phyloP scores from a whole-genome alignment of 768 basidiomycete genomes.

The Sporobolomyces pararoseus region DNA sequence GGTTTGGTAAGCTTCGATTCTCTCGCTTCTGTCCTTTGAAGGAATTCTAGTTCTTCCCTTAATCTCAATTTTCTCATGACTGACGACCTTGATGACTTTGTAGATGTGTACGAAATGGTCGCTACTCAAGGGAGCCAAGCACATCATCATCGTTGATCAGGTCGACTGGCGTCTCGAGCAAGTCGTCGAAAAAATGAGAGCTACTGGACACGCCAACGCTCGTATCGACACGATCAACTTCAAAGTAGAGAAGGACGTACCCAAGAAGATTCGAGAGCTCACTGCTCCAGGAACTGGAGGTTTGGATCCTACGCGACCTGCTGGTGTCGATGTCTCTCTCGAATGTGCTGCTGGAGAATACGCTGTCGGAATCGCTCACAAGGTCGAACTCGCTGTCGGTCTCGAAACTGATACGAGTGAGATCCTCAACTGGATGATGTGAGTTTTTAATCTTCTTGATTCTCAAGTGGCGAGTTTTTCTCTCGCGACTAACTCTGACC shows the following conservation, averaged over 20 bases:
- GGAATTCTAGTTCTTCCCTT: no score
- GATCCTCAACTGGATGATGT: conserved; percentile 50
- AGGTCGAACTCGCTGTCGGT: conserved; percentile 50
- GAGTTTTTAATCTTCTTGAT: not conserved
- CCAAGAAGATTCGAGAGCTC: conserved; percentile 59
- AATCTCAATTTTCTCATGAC: no score
- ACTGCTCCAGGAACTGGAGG: conserved; percentile 10
- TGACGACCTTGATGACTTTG: no score
- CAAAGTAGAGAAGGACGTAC: conserved; percentile 55
- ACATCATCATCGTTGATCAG: conserved; percentile 68
- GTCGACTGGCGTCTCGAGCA: conserved; percentile 57
- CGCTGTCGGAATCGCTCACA: conserved; percentile 48
- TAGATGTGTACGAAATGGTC: conserved; percentile 62
- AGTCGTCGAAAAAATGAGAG: conserved; percentile 52
- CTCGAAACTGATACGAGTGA: conserved; percentile 53
- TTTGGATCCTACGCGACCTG: conserved; percentile 51
- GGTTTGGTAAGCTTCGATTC: conserved; percentile 7
- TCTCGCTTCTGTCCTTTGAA: not conserved
- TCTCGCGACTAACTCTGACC: not conserved
- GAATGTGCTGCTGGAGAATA: conserved; percentile 54
- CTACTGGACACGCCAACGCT: conserved; percentile 40
- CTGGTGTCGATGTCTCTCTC: conserved; percentile 63
- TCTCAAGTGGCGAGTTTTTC: no score
- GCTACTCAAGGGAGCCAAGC: conserved; percentile 60
- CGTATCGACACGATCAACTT: conserved; percentile 63